Evolutionary conservation across 257 asterid genomes (phyloP).

Genomic region (Solanum gandarillasii): DNA sequence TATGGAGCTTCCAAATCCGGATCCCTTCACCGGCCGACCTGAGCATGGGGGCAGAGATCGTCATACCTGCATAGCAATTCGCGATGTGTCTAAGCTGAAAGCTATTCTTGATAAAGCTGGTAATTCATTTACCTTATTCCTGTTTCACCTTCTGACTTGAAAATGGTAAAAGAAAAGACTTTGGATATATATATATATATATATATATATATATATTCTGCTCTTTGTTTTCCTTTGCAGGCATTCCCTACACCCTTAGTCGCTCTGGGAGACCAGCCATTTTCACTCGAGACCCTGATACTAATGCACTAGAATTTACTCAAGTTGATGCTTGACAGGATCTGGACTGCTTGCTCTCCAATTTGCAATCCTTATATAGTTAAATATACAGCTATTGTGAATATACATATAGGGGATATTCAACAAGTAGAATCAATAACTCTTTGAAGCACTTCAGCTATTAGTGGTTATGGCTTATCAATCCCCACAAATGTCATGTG

Average conservation of each 20-base stretch:
- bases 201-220: neutral
- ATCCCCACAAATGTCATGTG: neutral
- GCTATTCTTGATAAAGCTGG: constrained; percentile 71
- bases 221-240: constrained; percentile 21
- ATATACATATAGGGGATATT: neutral
- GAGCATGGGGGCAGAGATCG: constrained; percentile 93
- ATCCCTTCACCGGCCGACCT: constrained; percentile 76
- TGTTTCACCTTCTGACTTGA: neutral
- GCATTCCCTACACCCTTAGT: constrained; percentile 71
- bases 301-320: constrained; percentile 90
- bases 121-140: constrained; percentile 4
- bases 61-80: constrained; percentile 79
- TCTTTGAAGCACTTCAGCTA: neutral
- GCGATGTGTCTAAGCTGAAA: constrained; percentile 70
- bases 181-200: neutral
- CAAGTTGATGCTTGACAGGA: constrained; percentile 28
- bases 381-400: neutral
- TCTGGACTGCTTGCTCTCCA: neutral
- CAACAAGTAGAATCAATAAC: neutral
- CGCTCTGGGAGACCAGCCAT: constrained; percentile 93
- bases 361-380: neutral
- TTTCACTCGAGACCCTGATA: constrained; percentile 84
- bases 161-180: neutral
- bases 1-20: constrained; percentile 99
- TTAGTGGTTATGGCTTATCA: neutral